These are phyloP conservation scores for Solanum etuberosum DNA, from an alignment of 257 asterid genomes.

Conservation along the genomic window DNA sequence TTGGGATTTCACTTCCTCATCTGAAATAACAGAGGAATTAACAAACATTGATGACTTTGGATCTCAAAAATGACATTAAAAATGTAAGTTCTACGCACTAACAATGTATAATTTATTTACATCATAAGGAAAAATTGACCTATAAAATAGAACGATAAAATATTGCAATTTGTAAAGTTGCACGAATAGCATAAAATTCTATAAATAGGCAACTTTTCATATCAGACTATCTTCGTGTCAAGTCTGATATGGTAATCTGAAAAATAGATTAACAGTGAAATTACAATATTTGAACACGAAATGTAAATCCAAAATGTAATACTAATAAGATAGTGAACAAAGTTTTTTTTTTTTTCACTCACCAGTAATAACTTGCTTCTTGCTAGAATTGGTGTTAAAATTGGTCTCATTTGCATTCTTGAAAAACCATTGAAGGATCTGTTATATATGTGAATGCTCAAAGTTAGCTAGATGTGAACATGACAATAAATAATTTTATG, in stretches of 20 bases:
- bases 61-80: not conserved
- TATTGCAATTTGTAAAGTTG: not conserved
- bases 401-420: slow-evolving; percentile 23
- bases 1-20: not conserved
- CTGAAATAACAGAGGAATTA: not conserved
- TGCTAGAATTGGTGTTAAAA: not conserved
- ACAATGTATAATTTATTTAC: too few species aligned
- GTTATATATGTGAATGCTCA: slow-evolving; percentile 9
- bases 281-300: not conserved
- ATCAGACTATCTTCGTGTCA: not conserved
- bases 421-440: slow-evolving; percentile 47
- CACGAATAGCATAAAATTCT: not conserved
- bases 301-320: not conserved
- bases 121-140: not conserved
- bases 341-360: not conserved
- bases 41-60: not conserved
- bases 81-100: not conserved
- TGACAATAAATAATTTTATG: slow-evolving; percentile 14
- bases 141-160: not conserved
- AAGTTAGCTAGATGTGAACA: slow-evolving; percentile 17
- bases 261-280: not conserved
- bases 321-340: not conserved
- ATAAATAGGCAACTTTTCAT: not conserved
- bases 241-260: not conserved
- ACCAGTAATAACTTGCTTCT: slow-evolving; percentile 18